Evolutionary conservation across 1,284 basidiomycete species (phyloP), one percentile per base, ranked within the genome.

Genomic region (Kalmanozyma brasiliensis): DNA sequence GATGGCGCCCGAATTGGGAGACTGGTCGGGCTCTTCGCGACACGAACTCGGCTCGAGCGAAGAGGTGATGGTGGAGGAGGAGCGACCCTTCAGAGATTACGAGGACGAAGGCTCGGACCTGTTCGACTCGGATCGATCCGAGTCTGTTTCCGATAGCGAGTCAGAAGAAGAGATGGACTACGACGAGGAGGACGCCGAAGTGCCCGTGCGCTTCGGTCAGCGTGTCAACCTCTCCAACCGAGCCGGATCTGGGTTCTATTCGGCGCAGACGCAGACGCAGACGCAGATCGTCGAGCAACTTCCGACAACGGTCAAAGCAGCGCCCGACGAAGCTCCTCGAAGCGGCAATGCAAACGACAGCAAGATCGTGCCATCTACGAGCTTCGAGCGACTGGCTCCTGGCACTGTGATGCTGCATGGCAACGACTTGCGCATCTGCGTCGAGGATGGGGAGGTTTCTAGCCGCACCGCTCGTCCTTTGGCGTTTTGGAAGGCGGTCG

Each of bases 31-130:
- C 2, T 61, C 65, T 4, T 46, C 46, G 8, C 49, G 40, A 8
- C 33, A 46, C 22, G 36, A 33, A 4, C 42, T 37, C 9, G 37
- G 36, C 10, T 37, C 33, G 7, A 42, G 11, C 24, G 36, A 52
- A 20, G 53, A 49, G 4, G 20, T 34, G 16, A 35, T 26, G 2
- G 32, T 6, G 0, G 45, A 24, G 2, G 32, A 9, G 0, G 45
- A 24, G 10, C 44, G 37, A 24, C 52, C 45, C 19, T 69, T 69
- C 49, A 42, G 66, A 13, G 66, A 69, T 24, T 69, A 69, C 36
- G 66, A 69, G 14, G 66, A 69, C 33, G 66, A 69, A 14, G 66
- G 52, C 1, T 56, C 66, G 20, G 60, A 63, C 30, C 45, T 63
- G 20, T 64, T 63, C 23, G 60, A 64, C n/a, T 66, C 63, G 36